Evolutionary conservation across 148 eudicot genomes (phyloP), one percentile per base, ranked within the genome.

Genomic region (Fagopyrum esculentum): DNA sequence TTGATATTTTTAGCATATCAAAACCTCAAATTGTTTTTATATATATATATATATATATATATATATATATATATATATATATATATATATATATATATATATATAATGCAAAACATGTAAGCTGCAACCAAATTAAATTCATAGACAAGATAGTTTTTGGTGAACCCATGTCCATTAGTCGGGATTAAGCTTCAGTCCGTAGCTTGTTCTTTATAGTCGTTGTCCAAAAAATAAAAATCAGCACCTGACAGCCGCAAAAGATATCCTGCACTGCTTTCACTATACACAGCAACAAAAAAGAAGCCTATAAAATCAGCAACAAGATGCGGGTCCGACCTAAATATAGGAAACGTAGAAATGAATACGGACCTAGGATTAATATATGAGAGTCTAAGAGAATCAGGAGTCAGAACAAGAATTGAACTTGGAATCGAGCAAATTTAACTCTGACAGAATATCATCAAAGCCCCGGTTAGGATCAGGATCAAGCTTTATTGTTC

Each of bases 381-480:
- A 45, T 76, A 69, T 69, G 88, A 84, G 16, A 86, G 86, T 44
- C 17, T 79, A 50, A 86, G 81, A 47, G 75, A 71, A 43, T 73
- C 43, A 63, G 87, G 74, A 70, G 84, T 22, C 26, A 22, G 26
- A 22, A 22, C 26, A 69, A 3, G 49, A 60, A 72, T 50, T 81
- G 4, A 86, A 83, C 80, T 82, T 89, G 6, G 86, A 64, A 57
- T 91, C 90, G 35, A 93, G 78, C 6, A 87, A 78, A 75, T 77
- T 80, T 50, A 91, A 78, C 84, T 93, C 97, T 0, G 82, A 75
- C 56, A 89, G 73, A 45, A 93, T 86, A 57, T 76, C 73, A 50
- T 88, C 85, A 22, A 22, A 22, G 26, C 26, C 26, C 98, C 98
- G 89, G 80, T 87, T 89, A 2, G 94, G 94, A 66, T 91, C 86